Evolutionary conservation across 2,329 filamentous ascomycete species (phyloP).

Genomic region (Didymella glomerata): DNA sequence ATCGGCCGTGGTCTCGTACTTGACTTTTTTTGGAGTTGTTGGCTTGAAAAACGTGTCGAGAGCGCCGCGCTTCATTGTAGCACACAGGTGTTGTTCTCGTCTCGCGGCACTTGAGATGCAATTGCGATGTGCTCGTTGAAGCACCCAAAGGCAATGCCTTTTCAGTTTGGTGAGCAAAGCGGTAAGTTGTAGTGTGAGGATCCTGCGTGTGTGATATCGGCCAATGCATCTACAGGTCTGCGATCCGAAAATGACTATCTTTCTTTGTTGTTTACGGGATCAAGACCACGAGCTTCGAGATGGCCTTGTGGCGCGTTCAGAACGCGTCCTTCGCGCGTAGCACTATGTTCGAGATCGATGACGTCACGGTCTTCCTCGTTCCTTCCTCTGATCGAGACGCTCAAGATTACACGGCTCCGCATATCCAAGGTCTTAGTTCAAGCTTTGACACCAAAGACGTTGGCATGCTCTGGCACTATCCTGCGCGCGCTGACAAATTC

Average conservation of each 20-base stretch:
- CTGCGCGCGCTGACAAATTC: too few relatives aligned
- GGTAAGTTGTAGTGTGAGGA: too few relatives aligned
- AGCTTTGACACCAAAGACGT: too few relatives aligned
- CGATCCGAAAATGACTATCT: neutral
- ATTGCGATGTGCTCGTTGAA: neutral
- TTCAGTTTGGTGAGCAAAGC: neutral
- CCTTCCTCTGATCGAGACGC: neutral
- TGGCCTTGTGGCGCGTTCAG: neutral
- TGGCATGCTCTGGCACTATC: too few relatives aligned
- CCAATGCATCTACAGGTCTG: neutral
- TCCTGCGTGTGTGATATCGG: neutral
- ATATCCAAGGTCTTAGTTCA: too few relatives aligned
- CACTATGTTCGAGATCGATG: neutral
- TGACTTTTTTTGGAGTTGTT: conserved; percentile 52
- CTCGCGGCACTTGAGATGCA: accelerated
- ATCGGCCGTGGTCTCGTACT: conserved; percentile 39
- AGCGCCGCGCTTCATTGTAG: conserved; percentile 63
- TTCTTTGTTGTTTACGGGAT: neutral
- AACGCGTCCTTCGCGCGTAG: neutral
- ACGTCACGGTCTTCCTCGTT: neutral
- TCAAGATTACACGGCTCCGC: too few relatives aligned
- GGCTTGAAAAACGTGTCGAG: conserved; percentile 74
- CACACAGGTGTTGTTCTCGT: neutral
- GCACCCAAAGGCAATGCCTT: neutral
- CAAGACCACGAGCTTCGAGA: neutral